Percentiles rank a stretch among this genome's conserved stretches.
Conservation (phyloP, 2,329 filamentous ascomycete genomes). For the Pseudocercospora ulei region DNA sequence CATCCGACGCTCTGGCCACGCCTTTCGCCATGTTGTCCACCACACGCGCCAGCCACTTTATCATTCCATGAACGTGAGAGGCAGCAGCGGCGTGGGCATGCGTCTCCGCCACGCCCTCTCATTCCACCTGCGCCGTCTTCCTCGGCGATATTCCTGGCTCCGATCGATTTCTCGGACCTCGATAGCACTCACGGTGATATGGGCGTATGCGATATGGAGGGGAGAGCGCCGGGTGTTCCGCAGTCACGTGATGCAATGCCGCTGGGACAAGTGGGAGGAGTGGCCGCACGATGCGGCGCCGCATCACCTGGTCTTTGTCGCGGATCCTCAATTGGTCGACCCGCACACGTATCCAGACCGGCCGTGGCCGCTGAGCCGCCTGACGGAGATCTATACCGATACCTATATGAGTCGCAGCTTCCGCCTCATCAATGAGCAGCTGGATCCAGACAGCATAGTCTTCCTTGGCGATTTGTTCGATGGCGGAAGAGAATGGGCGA, state of each 20-base stretch:
- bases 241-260: conserved; percentile 59
- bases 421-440: conserved; percentile 59
- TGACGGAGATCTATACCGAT: conserved; percentile 68
- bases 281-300: conserved; percentile 75
- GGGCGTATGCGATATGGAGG: conserved; percentile 70
- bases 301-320: conserved; percentile 73
- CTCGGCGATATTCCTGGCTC: conserved; percentile 25
- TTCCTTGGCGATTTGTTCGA: conserved; percentile 95
- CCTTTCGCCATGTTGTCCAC: neutral
- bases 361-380: conserved; percentile 58
- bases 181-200: conserved; percentile 41
- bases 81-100: conserved; percentile 13
- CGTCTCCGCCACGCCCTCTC: conserved; percentile 20
- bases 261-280: conserved; percentile 81
- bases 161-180: conserved; percentile 23
- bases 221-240: conserved; percentile 73
- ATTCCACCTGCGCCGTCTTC: conserved; percentile 20
- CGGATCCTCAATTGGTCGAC: conserved; percentile 86
- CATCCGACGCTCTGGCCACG: neutral
- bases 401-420: conserved; percentile 81
- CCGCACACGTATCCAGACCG: conserved; percentile 89
- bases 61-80: neutral
- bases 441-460: conserved; percentile 78
- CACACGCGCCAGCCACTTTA: neutral
- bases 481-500: conserved; percentile 89